A percentile compares a stretch with the other conserved stretches of the same genome.
Conservation (phyloP, 2,329 filamentous ascomycete species). For the Epichloe coenophiala region DNA sequence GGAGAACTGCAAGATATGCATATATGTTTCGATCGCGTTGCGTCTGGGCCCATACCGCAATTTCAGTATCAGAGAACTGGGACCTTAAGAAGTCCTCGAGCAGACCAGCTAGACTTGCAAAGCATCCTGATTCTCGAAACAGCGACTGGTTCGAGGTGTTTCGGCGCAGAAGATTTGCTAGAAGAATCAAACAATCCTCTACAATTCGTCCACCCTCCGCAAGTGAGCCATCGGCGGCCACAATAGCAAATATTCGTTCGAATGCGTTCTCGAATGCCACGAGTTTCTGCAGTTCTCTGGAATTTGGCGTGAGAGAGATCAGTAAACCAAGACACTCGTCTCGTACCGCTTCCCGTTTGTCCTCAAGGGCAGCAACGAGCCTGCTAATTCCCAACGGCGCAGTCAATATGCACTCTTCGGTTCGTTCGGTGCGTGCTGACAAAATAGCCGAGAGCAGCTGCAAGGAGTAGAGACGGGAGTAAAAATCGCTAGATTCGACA, state of each 20-base stretch:
- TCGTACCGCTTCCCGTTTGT: slow-evolving; percentile 72
- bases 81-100: slow-evolving; percentile 46
- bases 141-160: slow-evolving; percentile 89
- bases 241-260: slow-evolving; percentile 69
- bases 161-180: slow-evolving; percentile 76
- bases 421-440: slow-evolving; percentile 72
- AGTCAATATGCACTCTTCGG: slow-evolving; percentile 85
- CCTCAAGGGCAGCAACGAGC: slow-evolving; percentile 72
- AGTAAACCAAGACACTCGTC: slow-evolving; percentile 81
- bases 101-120: slow-evolving; percentile 57
- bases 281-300: slow-evolving; percentile 81
- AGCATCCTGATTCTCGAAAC: slow-evolving; percentile 80
- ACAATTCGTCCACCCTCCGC: slow-evolving; percentile 73
- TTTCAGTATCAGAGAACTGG: slow-evolving; percentile 38
- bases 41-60: slow-evolving; percentile 60
- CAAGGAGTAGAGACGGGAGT: slow-evolving; percentile 78
- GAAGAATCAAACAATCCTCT: slow-evolving; percentile 82
- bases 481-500: slow-evolving; percentile 76
- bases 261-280: slow-evolving; percentile 94
- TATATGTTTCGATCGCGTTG: slow-evolving; percentile 85
- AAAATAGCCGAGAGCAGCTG: slow-evolving; percentile 82
- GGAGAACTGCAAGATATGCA: slow-evolving; percentile 73
- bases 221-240: slow-evolving; percentile 69
- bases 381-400: slow-evolving; percentile 80
- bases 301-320: slow-evolving; percentile 75